phyloP scores from a whole-genome alignment of 352 stramenopile genomes.

The Pythium pyrilobum region DNA sequence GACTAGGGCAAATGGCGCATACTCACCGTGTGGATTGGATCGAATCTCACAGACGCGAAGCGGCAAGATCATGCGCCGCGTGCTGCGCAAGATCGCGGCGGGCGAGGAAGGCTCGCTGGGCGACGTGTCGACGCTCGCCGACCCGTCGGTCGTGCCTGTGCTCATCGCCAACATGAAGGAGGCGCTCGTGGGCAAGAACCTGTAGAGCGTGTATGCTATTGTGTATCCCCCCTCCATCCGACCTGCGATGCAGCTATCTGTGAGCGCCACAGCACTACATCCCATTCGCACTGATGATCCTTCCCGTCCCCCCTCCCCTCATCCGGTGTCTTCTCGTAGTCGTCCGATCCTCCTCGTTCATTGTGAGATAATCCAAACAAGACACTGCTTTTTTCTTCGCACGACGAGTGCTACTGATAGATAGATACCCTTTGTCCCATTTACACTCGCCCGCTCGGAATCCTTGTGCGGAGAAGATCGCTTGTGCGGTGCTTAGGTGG shows the following conservation, averaged over 20 bases:
- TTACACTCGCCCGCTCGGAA: no score
- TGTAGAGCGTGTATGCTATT: slow-evolving; percentile 33
- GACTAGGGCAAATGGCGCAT: neutral
- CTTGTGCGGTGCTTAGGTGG: no score
- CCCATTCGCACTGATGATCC: neutral
- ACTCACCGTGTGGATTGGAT: neutral
- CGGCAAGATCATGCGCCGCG: slow-evolving; percentile 98
- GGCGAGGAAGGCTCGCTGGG: slow-evolving; percentile 93
- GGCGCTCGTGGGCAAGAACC: slow-evolving; percentile 55
- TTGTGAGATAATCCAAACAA: no score
- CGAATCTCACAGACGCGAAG: slow-evolving; percentile 73
- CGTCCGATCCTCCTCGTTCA: no score
- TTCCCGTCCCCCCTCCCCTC: no score
- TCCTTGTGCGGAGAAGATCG: no score
- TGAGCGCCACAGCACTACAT: neutral
- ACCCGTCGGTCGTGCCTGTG: slow-evolving; percentile 92
- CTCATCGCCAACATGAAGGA: slow-evolving; percentile 89
- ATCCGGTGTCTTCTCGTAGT: no score
- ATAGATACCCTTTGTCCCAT: no score
- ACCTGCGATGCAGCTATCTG: neutral
- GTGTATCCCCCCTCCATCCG: neutral
- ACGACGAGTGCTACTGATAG: no score
- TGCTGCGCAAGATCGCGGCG: slow-evolving; percentile 97
- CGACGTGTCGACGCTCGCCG: slow-evolving; percentile 96
- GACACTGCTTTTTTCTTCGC: no score